Percentiles rank a stretch among this genome's conserved stretches.
Evolutionary conservation across 176 grass and related monocot species (phyloP).

Genomic region (Dactylis glomerata): DNA sequence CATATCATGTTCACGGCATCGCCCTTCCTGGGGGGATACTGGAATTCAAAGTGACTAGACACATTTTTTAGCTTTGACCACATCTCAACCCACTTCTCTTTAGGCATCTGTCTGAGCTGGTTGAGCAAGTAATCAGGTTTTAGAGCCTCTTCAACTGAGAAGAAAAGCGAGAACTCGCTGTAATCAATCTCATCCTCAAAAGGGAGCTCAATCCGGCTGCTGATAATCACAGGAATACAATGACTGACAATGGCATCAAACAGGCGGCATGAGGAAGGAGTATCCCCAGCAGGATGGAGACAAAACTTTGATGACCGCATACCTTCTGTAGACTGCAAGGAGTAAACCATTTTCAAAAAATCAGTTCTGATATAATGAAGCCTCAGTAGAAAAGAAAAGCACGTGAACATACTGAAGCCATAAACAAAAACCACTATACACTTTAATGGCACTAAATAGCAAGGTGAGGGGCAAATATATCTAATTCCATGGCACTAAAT

Average conservation of each 20-base stretch:
- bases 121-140: slow-evolving; percentile 64
- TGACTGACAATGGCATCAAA: slow-evolving; percentile 95
- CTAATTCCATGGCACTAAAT: not conserved
- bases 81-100: slow-evolving; percentile 76
- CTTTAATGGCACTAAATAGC: not conserved
- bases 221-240: slow-evolving; percentile 92
- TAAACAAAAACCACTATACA: not conserved
- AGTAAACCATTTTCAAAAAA: slow-evolving; percentile 34
- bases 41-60: slow-evolving; percentile 71
- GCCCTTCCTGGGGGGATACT: slow-evolving; percentile 53
- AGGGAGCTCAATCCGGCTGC: slow-evolving; percentile 86
- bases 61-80: slow-evolving; percentile 73
- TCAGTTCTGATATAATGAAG: slow-evolving; percentile 15
- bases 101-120: slow-evolving; percentile 61
- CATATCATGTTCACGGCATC: slow-evolving; percentile 93
- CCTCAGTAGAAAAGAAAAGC: not conserved
- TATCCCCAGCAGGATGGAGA: slow-evolving; percentile 81
- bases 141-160: slow-evolving; percentile 78
- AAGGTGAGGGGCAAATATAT: not conserved
- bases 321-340: slow-evolving; percentile 61
- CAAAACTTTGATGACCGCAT: slow-evolving; percentile 91
- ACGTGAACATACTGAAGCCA: not conserved
- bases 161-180: slow-evolving; percentile 81
- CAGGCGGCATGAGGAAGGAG: slow-evolving; percentile 84
- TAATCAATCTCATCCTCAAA: slow-evolving; percentile 96